phyloP scores from a whole-genome alignment of 805 yeast genomes.

The Saturnispora quitensis region DNA sequence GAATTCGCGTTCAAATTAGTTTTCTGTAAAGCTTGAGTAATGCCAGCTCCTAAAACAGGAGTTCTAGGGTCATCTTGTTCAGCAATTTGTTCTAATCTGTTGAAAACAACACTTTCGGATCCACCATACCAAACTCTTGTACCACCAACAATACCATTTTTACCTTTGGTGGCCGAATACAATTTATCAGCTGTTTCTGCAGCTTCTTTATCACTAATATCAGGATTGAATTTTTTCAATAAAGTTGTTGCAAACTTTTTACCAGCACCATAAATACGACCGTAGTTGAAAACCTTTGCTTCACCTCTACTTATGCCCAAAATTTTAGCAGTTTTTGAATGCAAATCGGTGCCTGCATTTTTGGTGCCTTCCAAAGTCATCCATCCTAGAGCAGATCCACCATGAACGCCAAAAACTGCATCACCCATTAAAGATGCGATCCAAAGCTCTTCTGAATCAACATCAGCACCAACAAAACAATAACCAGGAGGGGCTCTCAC shows the following conservation, averaged over 20 bases:
- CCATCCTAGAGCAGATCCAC: slow-evolving; percentile 97
- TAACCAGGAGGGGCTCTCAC: slow-evolving; percentile 84
- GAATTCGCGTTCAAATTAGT: slow-evolving; percentile 54
- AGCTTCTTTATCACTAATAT: slow-evolving; percentile 59
- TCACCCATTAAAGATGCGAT: slow-evolving; percentile 94
- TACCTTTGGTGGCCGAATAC: slow-evolving; percentile 81
- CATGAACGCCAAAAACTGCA: slow-evolving; percentile 79
- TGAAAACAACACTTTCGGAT: slow-evolving; percentile 85
- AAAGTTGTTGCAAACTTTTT: slow-evolving; percentile 79
- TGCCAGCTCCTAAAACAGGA: slow-evolving; percentile 88
- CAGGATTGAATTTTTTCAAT: slow-evolving; percentile 74
- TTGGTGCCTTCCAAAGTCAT: slow-evolving; percentile 97
- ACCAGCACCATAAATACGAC: slow-evolving; percentile 97
- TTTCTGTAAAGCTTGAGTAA: slow-evolving; percentile 71
- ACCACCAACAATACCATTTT: slow-evolving; percentile 21
- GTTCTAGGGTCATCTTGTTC: slow-evolving; percentile 73
- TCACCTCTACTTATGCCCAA: slow-evolving; percentile 84
- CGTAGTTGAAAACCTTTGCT: slow-evolving; percentile 93
- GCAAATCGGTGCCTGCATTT: slow-evolving; percentile 85
- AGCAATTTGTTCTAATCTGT: slow-evolving; percentile 80
- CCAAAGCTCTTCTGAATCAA: slow-evolving; percentile 97
- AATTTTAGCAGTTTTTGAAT: slow-evolving; percentile 86
- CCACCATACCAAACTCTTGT: slow-evolving; percentile 69
- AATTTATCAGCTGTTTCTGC: slow-evolving; percentile 50
- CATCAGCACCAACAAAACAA: slow-evolving; percentile 95